A percentile compares a stretch with the other conserved stretches of the same genome.
phyloP scores from a whole-genome alignment of 768 basidiomycete species.

The Kwoniella shandongensis region DNA sequence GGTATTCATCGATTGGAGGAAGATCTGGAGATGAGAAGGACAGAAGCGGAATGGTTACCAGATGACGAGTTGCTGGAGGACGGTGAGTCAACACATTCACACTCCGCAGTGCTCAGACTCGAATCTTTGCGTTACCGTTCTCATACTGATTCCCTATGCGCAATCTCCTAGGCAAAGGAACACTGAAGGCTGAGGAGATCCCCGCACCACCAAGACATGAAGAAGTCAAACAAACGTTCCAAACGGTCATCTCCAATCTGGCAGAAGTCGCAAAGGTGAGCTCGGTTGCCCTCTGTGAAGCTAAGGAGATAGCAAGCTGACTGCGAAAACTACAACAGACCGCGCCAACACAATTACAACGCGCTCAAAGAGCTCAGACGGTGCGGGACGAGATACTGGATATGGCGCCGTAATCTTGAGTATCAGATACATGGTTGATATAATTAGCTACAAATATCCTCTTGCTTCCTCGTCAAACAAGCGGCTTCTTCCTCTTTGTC shows the following conservation, averaged over 20 bases:
- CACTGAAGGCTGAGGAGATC: slow-evolving; percentile 6
- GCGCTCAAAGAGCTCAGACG: slow-evolving; percentile 43
- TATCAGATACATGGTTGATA: neutral
- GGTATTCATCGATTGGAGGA: slow-evolving; percentile 58
- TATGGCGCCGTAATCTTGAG: slow-evolving; percentile 17
- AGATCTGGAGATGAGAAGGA: slow-evolving; percentile 48
- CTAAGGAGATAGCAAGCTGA: neutral
- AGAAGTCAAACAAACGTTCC: slow-evolving; percentile 39
- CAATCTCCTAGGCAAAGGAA: neutral
- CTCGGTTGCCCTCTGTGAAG: neutral
- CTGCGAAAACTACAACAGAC: slow-evolving; percentile 14
- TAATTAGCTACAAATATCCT: too few relatives aligned
- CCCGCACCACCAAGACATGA: slow-evolving; percentile 38
- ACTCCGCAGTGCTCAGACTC: neutral
- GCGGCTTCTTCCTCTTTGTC: too few relatives aligned
- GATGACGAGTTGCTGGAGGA: slow-evolving; percentile 32
- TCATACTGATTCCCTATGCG: too few relatives aligned
- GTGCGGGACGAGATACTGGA: slow-evolving; percentile 39
- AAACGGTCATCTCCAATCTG: slow-evolving; percentile 32
- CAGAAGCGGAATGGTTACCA: slow-evolving; percentile 39
- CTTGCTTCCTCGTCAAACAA: too few relatives aligned
- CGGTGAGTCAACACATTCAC: slow-evolving; percentile 13
- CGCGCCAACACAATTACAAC: slow-evolving; percentile 34
- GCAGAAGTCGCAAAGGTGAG: slow-evolving; percentile 34
- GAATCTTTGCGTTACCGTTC: too few relatives aligned